Evolutionary conservation across 257 asterid genomes (phyloP).

Genomic region (Marsdenia floribunda): DNA sequence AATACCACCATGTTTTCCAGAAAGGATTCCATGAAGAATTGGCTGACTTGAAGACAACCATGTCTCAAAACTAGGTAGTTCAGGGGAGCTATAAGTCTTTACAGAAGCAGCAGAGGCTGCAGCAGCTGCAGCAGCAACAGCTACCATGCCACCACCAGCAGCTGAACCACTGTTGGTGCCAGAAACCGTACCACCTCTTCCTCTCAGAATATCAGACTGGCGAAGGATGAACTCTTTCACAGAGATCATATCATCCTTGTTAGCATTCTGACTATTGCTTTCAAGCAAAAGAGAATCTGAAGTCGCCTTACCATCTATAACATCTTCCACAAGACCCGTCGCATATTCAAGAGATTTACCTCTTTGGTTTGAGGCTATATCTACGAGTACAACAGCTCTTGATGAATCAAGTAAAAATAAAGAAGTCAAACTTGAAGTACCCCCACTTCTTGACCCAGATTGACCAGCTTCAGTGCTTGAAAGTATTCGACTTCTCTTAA

Average conservation of each 20-base stretch:
- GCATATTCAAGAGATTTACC: conserved; percentile 91
- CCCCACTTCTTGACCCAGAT: conserved; percentile 52
- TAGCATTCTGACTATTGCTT: conserved; percentile 52
- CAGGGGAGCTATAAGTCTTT: conserved; percentile 49
- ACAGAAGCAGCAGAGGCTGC: conserved; percentile 81
- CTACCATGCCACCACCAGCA: conserved; percentile 84
- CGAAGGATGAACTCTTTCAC: conserved; percentile 77
- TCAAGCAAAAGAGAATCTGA: conserved; percentile 89
- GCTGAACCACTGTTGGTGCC: conserved; percentile 49
- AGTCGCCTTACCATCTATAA: conserved; percentile 74
- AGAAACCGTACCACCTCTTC: conserved; percentile 59
- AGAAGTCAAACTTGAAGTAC: conserved; percentile 47
- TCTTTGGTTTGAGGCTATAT: conserved; percentile 44
- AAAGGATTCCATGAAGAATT: conserved; percentile 65
- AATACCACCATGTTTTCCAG: conserved; percentile 33
- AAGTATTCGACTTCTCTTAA: conserved; percentile 80
- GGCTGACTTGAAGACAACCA: conserved; percentile 71
- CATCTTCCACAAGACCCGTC: conserved; percentile 63
- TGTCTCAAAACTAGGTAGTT: conserved; percentile 70
- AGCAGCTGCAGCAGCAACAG: conserved; percentile 91
- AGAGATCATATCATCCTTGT: conserved; percentile 65
- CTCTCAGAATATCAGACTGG: conserved; percentile 76
- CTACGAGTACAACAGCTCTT: conserved; percentile 72
- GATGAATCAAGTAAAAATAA: conserved; percentile 85
- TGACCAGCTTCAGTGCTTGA: conserved; percentile 69